These are phyloP conservation scores for Halophytophthora batemanensis DNA, from an alignment of 352 stramenopile species.

Conservation along the genomic window DNA sequence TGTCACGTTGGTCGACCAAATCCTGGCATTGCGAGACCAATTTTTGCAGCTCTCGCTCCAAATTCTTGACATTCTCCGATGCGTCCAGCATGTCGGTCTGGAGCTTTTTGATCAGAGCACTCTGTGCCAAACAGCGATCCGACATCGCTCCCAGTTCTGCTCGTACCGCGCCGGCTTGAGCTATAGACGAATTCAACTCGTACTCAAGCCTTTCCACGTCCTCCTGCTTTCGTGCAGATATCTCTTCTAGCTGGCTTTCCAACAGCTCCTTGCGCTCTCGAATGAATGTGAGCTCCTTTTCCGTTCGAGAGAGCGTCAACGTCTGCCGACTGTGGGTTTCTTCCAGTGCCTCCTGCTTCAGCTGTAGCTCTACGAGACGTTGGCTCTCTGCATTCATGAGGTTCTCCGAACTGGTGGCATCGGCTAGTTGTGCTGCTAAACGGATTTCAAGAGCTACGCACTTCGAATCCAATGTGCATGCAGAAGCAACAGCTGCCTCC, in stretches of 20 bases:
- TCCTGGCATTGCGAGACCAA: slow-evolving; percentile 3
- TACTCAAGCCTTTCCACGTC: slow-evolving; percentile 18
- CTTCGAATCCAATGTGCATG: slow-evolving; percentile 4
- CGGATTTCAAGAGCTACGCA: neutral
- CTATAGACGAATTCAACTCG: slow-evolving; percentile 17
- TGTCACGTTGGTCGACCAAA: neutral
- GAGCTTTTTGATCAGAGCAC: slow-evolving; percentile 13
- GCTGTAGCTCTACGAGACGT: slow-evolving; percentile 5
- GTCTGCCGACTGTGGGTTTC: slow-evolving; percentile 8
- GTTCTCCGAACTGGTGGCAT: slow-evolving; percentile 3
- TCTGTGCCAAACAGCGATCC: slow-evolving; percentile 21
- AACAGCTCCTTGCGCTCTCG: slow-evolving; percentile 13
- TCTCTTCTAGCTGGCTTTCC: slow-evolving; percentile 3
- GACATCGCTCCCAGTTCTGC: slow-evolving; percentile 21
- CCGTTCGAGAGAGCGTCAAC: slow-evolving; percentile 13
- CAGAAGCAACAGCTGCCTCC: slow-evolving; percentile 6
- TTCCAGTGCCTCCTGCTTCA: neutral
- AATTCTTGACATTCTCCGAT: slow-evolving; percentile 1
- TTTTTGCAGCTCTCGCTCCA: slow-evolving; percentile 11
- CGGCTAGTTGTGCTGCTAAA: neutral
- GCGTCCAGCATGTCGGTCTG: slow-evolving; percentile 6
- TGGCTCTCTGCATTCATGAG: neutral
- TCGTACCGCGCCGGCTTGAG: slow-evolving; percentile 18
- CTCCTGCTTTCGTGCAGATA: slow-evolving; percentile 4
- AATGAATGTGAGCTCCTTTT: slow-evolving; percentile 14